Conservation (phyloP, 164 flowering plant genomes). For the Stephania cephalantha region DNA sequence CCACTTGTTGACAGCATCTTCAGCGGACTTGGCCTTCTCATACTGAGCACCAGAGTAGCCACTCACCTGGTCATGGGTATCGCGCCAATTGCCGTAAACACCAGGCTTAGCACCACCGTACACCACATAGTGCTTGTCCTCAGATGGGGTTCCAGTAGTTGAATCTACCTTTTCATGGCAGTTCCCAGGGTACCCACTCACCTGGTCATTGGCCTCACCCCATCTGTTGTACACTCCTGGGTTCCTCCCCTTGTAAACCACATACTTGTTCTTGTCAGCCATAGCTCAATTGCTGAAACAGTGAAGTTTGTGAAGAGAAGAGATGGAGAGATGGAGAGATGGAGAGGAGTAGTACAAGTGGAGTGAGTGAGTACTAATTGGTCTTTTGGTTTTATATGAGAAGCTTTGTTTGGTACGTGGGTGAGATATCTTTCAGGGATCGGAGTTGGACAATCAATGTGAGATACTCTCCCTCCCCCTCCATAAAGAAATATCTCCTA, state of each 20-base stretch:
- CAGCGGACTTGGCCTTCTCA: conserved; percentile 7
- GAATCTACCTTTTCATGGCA: conserved; percentile 3
- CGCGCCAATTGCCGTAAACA: background rate
- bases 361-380: no score
- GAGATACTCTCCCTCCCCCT: no score
- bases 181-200: background rate
- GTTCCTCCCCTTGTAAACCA: background rate
- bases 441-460: no score
- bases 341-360: no score
- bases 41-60: background rate
- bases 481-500: no score
- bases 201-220: background rate
- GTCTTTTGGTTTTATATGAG: no score
- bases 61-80: background rate
- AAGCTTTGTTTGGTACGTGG: no score
- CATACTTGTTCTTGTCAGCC: conserved; percentile 5
- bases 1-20: background rate
- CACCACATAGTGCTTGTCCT: conserved; percentile 1
- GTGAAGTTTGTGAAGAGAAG: no score
- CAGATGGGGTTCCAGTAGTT: background rate
- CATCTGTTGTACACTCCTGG: conserved; percentile 1
- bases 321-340: no score
- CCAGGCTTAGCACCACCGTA: background rate
- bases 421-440: no score
- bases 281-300: background rate